Evolutionary conservation across 805 yeast genomes (phyloP).

Genomic region (Metschnikowia cerradonensis): DNA sequence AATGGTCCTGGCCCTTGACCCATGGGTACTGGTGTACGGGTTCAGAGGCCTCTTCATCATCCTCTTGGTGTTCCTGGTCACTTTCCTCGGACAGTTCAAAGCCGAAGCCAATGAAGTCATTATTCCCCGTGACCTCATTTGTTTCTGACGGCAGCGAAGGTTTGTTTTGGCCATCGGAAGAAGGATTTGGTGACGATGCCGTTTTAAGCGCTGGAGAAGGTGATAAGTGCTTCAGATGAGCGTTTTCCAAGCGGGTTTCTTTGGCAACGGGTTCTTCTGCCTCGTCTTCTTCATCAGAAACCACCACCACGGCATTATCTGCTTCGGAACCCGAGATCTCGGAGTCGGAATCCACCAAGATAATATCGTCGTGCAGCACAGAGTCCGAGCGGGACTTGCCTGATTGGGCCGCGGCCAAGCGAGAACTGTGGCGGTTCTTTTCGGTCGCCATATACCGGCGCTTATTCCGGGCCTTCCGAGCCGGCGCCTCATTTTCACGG

Average conservation of each 20-base stretch:
- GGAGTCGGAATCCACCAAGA: conserved; percentile 5
- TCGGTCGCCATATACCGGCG: not conserved
- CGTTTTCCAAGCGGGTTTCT: conserved; percentile 6
- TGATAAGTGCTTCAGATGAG: not conserved
- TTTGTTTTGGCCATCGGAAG: no score
- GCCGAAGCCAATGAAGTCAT: conserved; percentile 56
- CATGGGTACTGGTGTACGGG: conserved; percentile 50
- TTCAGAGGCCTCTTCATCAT: conserved; percentile 9
- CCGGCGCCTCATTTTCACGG: conserved; percentile 7
- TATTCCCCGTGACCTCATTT: conserved; percentile 42
- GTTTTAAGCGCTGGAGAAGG: not conserved
- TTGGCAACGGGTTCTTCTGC: conserved; percentile 8
- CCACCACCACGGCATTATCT: conserved; percentile 31
- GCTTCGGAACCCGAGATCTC: conserved; percentile 12
- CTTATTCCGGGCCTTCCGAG: conserved; percentile 1
- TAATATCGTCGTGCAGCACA: conserved; percentile 4
- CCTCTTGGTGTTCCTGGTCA: not conserved
- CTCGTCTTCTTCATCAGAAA: conserved; percentile 21
- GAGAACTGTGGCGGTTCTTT: not conserved
- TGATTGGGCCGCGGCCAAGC: not conserved
- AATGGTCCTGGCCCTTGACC: conserved; percentile 75
- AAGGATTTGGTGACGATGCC: not conserved
- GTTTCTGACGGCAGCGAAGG: not conserved
- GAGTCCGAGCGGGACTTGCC: not conserved
- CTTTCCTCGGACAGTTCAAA: conserved; percentile 41